These are phyloP conservation scores for Nigrograna mackinnonii DNA, from an alignment of 2,329 filamentous ascomycete species.

Conservation along the genomic window DNA sequence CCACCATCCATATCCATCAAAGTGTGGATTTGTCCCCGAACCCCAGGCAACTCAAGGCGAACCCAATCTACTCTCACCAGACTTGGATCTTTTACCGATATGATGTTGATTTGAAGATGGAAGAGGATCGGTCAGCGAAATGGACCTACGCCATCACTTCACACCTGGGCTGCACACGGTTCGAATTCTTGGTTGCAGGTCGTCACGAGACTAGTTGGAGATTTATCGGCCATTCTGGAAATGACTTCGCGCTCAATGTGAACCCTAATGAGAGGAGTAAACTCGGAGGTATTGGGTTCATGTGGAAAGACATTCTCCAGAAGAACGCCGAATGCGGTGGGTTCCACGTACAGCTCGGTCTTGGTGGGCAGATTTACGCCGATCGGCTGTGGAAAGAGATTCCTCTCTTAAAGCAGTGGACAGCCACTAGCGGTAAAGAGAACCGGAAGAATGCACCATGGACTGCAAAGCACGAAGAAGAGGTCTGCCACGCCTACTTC, in stretches of 20 bases:
- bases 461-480: conserved; percentile 94
- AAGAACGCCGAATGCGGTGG: conserved; percentile 96
- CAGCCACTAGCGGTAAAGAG: conserved; percentile 89
- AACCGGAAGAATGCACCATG: conserved; percentile 87
- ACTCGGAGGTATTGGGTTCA: conserved; percentile 86
- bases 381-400: conserved; percentile 97
- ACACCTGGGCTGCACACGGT: conserved; percentile 94
- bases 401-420: conserved; percentile 91
- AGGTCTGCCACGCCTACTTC: conserved; percentile 95
- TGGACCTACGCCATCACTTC: conserved; percentile 99
- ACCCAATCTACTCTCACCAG: conserved; percentile 85
- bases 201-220: conserved; percentile 90
- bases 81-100: conserved; percentile 97
- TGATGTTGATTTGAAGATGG: conserved; percentile 87
- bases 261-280: conserved; percentile 82
- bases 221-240: conserved; percentile 93
- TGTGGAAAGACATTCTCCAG: conserved; percentile 99
- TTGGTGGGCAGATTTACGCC: conserved; percentile 94
- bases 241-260: conserved; percentile 90
- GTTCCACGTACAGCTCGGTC: conserved; percentile 89
- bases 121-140: conserved; percentile 73
- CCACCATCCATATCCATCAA: conserved; percentile 93
- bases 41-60: conserved; percentile 80
- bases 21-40: conserved; percentile 91
- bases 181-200: conserved; percentile 94